Evolutionary conservation across 2,329 filamentous ascomycete species (phyloP), one percentile per base, ranked within the genome.

Genomic region (Colletotrichum tamarilloi): DNA sequence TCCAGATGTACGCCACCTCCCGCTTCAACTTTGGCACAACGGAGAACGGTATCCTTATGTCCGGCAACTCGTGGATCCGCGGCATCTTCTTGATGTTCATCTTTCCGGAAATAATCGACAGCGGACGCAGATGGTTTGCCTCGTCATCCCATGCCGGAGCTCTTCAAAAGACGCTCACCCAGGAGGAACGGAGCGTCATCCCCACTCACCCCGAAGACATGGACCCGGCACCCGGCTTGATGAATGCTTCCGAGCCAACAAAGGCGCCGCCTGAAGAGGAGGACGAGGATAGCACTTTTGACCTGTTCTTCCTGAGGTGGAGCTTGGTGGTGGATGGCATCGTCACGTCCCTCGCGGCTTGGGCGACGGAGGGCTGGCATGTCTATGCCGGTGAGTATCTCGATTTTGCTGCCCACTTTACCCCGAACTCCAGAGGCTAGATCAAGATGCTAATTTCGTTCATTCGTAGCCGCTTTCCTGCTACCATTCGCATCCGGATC

Each of bases 401-500:
- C 0, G 7, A 5, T 19, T 6, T 32, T n/a, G 4, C 24, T 19
- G 4, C 8, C 9, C 16, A 6, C 19, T 22, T 22, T 49, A 9
- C 8, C 3, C 19, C 1, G 8, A 49, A 22, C 46, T 22, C 49
- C n/a, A 64, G 4, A 4, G 5, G 7, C 24, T 11, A 5, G 4
- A 14, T 12, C 22, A 5, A 8, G 6, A 30, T n/a, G 35, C 9
- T 5, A 32, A 60, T 66, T 0, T 64, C 3, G 0, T 4, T 35
- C n/a, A 0, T 71, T 11, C 1, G 8, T 5, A 87, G 88, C 92
- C 1, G 91, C 91, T 0, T 87, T 89, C 30, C 78, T 94, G 1
- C 84, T 94, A 0, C 92, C 92, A 0, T 89, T 94, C 35, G 92
- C 91, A 0, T 92, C 92, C 0, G 92, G 92, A 0, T 92, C 92